Evolutionary conservation across 495 filamentous ascomycete species (phyloP), one percentile per base, ranked within the genome.

Genomic region (Astrothelium subdiscretum): DNA sequence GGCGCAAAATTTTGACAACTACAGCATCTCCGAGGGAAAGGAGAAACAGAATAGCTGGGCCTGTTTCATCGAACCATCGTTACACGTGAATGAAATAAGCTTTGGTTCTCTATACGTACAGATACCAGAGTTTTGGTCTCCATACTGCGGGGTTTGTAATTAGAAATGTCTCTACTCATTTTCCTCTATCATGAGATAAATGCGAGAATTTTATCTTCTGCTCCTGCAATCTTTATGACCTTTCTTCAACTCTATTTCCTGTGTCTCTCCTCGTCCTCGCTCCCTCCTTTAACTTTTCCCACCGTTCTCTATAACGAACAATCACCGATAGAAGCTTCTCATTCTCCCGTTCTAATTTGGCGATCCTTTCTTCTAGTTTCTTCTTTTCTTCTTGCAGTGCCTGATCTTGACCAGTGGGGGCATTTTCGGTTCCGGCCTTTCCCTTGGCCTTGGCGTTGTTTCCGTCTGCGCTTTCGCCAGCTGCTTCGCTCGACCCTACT

Each of bases 211-310:
- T n/a, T n/a, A n/a, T 48, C 12, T 48, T 15, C n/a, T 22, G 20
- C 20, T 0, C 5, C 20, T 15, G 12, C 43, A 5, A 22, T 18
- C 5, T 15, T 48, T 29, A 29, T 27, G 20, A 8, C 0, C n/a
- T 20, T 11, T 54, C 48, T 11, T 54, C 48, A 15, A 20, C 48
- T 29, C 29, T 54, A 2, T 20, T 5, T 11, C 22, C 48, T 54
- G 48, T 54, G 24, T 59, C 57, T 26, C 57, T 32, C 51, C 63
- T 66, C 52, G 61, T 85, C 73, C 88, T 91, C 13, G 91, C 91
- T 0, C 87, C 85, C 20, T 89, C 86, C 71, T 94, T 92, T 68
- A 96, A 76, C 72, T 86, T 86, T 73, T 95, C 87, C 87, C 89
- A 96, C 63, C 84, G 79, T 60, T 90, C 86, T 31, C 87, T 72